Evolutionary conservation across 495 filamentous ascomycete genomes (phyloP), one percentile per base, ranked within the genome.

Genomic region (Acidiella bohemica): DNA sequence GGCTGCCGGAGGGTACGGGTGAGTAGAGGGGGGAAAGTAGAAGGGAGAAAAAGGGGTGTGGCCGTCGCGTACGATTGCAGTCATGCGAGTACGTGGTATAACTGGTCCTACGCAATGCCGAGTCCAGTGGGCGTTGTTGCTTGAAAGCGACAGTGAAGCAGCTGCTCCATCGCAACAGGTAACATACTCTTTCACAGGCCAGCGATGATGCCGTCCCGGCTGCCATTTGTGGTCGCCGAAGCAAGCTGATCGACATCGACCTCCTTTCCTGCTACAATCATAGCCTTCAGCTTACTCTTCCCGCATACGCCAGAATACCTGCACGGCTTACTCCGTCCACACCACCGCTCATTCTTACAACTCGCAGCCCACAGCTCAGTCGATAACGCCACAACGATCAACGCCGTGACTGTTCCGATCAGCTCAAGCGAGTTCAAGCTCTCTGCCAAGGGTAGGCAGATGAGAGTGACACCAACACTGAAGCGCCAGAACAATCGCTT

Each of bases 361-460:
- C 60, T 69, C 18, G 54, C 56, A 14, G 68, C 71, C 45, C 58
- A 66, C 2, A 74, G 49, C 50, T 77, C 73, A 11, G 73, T 32
- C 11, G 63, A 29, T 36, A 74, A 46, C 10, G 66, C 62, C 39
- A 65, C 63, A 11, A 62, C 46, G 4, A 67, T 51, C 18, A 76
- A 49, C 8, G 64, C 53, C 8, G 70, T 68, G 1, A 66, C 68
- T 6, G 63, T 62, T 8, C 57, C 58, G 4, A 77, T 54, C 28
- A 77, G 53, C 28, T 64, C 29, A 9, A 77, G 53, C 26, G 60
- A 66, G 48, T 66, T 66, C 16, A 76, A 46, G 2, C 23, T 14
- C 20, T 45, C 45, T 21, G 6, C 64, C 6, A 66, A 54, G 5
- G 71, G 68, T 4, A 77, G 53, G 27, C 57, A 59, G 36, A 71